Conservation (phyloP, 1,284 basidiomycete species). For the Microbotryum saponariae region DNA sequence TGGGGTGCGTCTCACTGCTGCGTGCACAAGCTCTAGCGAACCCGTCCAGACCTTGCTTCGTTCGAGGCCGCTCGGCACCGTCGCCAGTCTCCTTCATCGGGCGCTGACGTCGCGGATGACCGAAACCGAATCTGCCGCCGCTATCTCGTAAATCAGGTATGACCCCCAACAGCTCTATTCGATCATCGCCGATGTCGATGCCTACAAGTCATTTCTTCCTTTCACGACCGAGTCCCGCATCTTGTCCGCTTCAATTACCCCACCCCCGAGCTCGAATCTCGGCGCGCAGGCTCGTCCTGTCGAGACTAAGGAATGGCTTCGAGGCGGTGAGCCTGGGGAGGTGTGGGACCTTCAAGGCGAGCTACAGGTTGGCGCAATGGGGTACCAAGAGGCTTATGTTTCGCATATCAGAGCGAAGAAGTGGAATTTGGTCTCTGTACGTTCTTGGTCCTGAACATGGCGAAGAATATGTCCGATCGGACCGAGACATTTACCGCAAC, state of each 20-base stretch:
- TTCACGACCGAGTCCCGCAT: conserved; percentile 76
- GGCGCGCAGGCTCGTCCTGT: conserved; percentile 8
- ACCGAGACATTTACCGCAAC: too few species aligned
- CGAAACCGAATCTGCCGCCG: not conserved
- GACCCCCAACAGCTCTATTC: conserved; percentile 69
- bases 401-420: conserved; percentile 74
- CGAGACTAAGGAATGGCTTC: conserved; percentile 25
- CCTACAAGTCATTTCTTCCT: conserved; percentile 80
- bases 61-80: too few species aligned
- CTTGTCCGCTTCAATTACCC: conserved; percentile 39
- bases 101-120: not conserved
- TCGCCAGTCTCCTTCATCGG: not conserved
- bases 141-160: conserved; percentile 47
- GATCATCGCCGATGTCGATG: conserved; percentile 76
- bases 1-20: conserved; percentile 13
- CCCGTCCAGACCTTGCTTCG: too few species aligned
- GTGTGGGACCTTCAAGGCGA: conserved; percentile 66
- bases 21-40: too few species aligned
- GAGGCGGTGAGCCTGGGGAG: conserved; percentile 34
- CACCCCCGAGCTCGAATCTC: conserved; percentile 37
- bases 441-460: conserved; percentile 32
- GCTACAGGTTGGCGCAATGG: conserved; percentile 78
- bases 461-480: too few species aligned
- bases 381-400: conserved; percentile 78
- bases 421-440: conserved; percentile 66